These are phyloP conservation scores for Colletotrichum truncatum DNA, from an alignment of 2,329 filamentous ascomycete genomes.

Conservation along the genomic window DNA sequence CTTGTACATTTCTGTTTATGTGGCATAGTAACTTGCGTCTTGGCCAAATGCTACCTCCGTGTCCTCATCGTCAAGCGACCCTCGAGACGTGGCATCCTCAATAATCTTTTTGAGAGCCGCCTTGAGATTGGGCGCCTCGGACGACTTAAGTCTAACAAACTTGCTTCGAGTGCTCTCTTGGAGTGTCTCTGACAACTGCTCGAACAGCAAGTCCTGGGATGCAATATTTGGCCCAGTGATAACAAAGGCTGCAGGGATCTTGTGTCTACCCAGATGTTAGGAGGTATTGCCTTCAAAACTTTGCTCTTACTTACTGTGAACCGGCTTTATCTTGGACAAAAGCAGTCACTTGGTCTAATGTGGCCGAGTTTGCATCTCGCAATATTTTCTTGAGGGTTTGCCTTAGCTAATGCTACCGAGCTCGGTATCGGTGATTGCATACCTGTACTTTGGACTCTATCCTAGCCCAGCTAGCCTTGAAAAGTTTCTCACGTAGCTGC, in stretches of 20 bases:
- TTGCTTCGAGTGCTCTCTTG: constrained; percentile 56
- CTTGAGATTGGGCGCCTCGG: constrained; percentile 79
- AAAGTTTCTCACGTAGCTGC: constrained; percentile 65
- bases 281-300: background rate
- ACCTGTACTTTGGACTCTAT: constrained; percentile 73
- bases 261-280: constrained; percentile 45
- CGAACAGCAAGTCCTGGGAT: constrained; percentile 78
- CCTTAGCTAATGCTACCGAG: background rate
- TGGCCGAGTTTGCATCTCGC: constrained; percentile 68
- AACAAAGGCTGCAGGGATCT: constrained; percentile 76
- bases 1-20: constrained; percentile 27
- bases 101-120: constrained; percentile 78
- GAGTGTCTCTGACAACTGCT: constrained; percentile 71
- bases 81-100: constrained; percentile 63
- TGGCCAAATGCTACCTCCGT: constrained; percentile 53
- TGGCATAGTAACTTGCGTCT: constrained; percentile 51
- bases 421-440: constrained; percentile 33
- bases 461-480: constrained; percentile 69
- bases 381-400: constrained; percentile 57
- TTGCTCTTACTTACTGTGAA: constrained; percentile 34
- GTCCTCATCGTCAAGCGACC: constrained; percentile 63
- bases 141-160: constrained; percentile 74
- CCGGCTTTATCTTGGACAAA: constrained; percentile 58
- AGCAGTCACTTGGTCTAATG: constrained; percentile 63
- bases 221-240: constrained; percentile 83